Conservation (phyloP, 2,329 filamentous ascomycete species). For the Podosphaera xanthii region DNA sequence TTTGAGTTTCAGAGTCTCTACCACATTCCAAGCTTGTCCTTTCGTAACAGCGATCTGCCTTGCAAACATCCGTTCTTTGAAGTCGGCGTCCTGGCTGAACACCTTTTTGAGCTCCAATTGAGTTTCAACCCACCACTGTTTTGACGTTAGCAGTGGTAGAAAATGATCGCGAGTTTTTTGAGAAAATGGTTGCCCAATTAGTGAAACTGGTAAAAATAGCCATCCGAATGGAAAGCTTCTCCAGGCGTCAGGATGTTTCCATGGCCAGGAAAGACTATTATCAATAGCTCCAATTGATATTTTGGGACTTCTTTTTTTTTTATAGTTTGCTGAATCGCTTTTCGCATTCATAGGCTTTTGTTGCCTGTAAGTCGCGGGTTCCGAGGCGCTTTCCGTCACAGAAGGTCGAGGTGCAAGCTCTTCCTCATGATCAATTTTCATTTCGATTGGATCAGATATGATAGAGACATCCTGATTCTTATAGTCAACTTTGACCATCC, state of each 20-base stretch:
- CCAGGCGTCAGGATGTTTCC: conserved; percentile 42
- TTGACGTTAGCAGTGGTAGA: conserved; percentile 82
- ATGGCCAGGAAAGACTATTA: conserved; percentile 94
- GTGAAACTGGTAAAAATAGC: conserved; percentile 88
- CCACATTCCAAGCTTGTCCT: conserved; percentile 96
- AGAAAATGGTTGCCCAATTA: conserved; percentile 91
- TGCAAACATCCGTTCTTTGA: conserved; percentile 98
- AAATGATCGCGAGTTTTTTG: conserved; percentile 87
- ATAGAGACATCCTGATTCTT: conserved; percentile 64
- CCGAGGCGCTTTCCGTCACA: conserved; percentile 19
- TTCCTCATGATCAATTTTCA: conserved; percentile 36
- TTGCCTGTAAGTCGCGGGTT: conserved; percentile 41
- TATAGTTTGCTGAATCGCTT: conserved; percentile 21
- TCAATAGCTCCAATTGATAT: conserved; percentile 84
- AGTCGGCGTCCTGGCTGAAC: conserved; percentile 82
- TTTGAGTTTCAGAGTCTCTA: conserved; percentile 79
- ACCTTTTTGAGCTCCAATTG: conserved; percentile 66
- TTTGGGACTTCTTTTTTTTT: conserved; percentile 17
- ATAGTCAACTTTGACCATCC: conserved; percentile 97
- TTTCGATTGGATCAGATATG: conserved; percentile 51
- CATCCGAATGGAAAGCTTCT: conserved; percentile 88
- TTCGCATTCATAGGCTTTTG: conserved; percentile 70
- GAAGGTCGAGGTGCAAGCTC: conserved; percentile 27
- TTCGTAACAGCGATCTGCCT: conserved; percentile 98
- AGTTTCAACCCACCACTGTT: conserved; percentile 91